phyloP scores from a whole-genome alignment of 106 monocot genomes.

The Phalaenopsis aphrodite region DNA sequence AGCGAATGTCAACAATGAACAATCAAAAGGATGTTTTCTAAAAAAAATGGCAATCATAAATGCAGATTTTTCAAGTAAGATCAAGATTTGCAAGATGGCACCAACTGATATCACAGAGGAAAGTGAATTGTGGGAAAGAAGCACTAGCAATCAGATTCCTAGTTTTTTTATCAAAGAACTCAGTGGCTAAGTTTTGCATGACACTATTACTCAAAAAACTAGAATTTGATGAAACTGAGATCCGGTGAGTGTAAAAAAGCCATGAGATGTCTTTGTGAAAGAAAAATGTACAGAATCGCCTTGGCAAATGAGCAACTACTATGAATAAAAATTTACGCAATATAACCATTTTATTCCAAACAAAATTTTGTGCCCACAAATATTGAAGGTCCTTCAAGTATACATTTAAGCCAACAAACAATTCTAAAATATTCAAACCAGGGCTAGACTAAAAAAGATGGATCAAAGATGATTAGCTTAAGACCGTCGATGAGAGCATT shows the following conservation, averaged over 20 bases:
- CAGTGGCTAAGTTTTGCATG: background rate
- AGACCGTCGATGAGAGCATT: too few species aligned
- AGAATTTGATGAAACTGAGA: background rate
- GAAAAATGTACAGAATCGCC: background rate
- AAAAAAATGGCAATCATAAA: background rate
- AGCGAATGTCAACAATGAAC: background rate
- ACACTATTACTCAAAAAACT: background rate
- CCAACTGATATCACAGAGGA: background rate
- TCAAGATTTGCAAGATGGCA: background rate
- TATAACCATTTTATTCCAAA: background rate
- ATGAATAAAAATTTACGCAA: background rate
- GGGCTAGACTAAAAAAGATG: background rate
- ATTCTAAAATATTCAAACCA: too few species aligned
- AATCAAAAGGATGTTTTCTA: background rate
- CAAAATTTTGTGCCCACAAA: background rate
- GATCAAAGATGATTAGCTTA: background rate
- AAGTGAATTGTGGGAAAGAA: background rate
- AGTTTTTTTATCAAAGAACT: background rate
- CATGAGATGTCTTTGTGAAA: background rate
- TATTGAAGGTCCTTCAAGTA: background rate
- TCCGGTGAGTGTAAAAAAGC: background rate
- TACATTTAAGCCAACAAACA: background rate
- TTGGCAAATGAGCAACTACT: background rate
- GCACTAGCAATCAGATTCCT: background rate
- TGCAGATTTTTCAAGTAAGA: background rate